Percentiles rank a stretch among this genome's conserved stretches.
Conservation (phyloP, 441 rosid species). For the Pelargonium citronellum region DNA sequence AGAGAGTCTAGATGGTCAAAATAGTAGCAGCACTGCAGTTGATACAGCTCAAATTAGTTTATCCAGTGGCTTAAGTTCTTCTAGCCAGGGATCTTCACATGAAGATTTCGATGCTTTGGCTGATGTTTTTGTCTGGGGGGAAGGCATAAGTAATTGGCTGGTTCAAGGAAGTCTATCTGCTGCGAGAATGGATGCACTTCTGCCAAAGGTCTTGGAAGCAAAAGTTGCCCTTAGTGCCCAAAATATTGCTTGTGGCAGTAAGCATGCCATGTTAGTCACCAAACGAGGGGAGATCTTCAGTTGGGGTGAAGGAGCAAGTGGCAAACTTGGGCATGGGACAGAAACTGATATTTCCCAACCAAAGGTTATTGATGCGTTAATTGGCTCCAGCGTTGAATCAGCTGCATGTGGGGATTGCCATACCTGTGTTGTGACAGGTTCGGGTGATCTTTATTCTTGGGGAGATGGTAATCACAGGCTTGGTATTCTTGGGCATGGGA, state of each 20-base stretch:
- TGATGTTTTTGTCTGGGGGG: slow-evolving; percentile 97
- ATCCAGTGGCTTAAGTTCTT: slow-evolving; percentile 95
- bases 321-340: slow-evolving; percentile 96
- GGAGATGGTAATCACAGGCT: slow-evolving; percentile 76
- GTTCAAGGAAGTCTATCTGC: slow-evolving; percentile 61
- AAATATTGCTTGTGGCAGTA: slow-evolving; percentile 84
- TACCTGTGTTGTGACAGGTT: slow-evolving; percentile 87
- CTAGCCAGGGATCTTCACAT: slow-evolving; percentile 98
- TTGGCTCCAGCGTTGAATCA: slow-evolving; percentile 69
- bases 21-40: slow-evolving; percentile 48
- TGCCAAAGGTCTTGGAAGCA: slow-evolving; percentile 91
- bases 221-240: slow-evolving; percentile 83
- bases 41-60: slow-evolving; percentile 88
- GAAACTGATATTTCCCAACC: slow-evolving; percentile 82
- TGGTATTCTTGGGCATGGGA: slow-evolving; percentile 95
- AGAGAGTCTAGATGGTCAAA: slow-evolving; percentile 71
- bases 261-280: slow-evolving; percentile 81
- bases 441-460: slow-evolving; percentile 95
- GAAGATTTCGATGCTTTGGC: slow-evolving; percentile 94
- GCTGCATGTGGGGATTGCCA: slow-evolving; percentile 93
- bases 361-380: slow-evolving; percentile 72
- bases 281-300: slow-evolving; percentile 89
- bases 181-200: slow-evolving; percentile 59
- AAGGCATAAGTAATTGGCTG: slow-evolving; percentile 83
- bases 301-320: slow-evolving; percentile 95